Conservation (phyloP, 2,329 filamentous ascomycete genomes). For the Fonsecaea nubica region DNA sequence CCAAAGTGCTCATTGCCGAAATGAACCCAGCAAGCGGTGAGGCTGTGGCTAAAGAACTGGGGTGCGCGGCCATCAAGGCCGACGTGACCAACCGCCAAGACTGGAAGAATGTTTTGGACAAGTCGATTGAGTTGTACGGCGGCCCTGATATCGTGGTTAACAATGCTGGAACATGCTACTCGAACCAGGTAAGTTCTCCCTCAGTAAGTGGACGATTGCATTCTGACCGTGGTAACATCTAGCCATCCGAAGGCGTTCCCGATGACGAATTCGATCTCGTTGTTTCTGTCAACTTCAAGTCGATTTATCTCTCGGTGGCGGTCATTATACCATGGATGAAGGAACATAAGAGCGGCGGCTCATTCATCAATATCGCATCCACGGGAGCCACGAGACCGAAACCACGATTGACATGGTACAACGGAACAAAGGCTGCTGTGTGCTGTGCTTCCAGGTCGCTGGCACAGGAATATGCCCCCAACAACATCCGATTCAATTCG, state of each 20-base stretch:
- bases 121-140: conserved; percentile 51
- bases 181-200: conserved; percentile 38
- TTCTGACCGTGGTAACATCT: neutral
- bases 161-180: conserved; percentile 58
- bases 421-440: conserved; percentile 71
- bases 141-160: conserved; percentile 59
- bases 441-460: conserved; percentile 69
- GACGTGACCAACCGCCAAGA: conserved; percentile 31
- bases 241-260: conserved; percentile 50
- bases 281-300: conserved; percentile 52
- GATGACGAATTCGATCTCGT: conserved; percentile 57
- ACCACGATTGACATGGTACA: conserved; percentile 45
- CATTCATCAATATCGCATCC: conserved; percentile 32
- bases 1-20: conserved; percentile 45
- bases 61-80: conserved; percentile 20
- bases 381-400: conserved; percentile 31
- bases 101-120: conserved; percentile 46
- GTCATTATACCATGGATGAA: conserved; percentile 35
- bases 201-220: neutral
- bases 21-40: conserved; percentile 20
- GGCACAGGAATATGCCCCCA: conserved; percentile 74
- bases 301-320: conserved; percentile 30
- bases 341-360: conserved; percentile 27
- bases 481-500: conserved; percentile 75
- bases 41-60: conserved; percentile 32